These are phyloP conservation scores for Saturnispora quitensis DNA, from an alignment of 805 yeast species.

Conservation along the genomic window DNA sequence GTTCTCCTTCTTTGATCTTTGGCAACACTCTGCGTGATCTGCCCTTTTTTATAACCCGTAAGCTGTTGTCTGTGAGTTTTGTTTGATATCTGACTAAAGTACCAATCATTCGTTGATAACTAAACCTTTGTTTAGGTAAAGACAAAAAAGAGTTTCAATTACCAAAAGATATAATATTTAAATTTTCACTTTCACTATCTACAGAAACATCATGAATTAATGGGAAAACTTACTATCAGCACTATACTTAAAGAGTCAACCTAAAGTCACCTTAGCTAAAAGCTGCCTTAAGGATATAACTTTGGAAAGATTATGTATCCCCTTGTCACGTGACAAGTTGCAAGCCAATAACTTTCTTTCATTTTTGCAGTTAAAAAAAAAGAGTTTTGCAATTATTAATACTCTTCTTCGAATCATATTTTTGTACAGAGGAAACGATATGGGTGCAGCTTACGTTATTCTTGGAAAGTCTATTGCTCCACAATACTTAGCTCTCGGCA, in stretches of 20 bases:
- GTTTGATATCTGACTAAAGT: background rate
- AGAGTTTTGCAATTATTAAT: background rate
- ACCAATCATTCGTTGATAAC: background rate
- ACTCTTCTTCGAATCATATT: background rate
- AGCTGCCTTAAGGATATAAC: background rate
- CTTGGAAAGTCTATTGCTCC: slow-evolving; percentile 80
- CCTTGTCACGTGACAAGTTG: background rate
- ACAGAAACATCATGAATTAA: background rate
- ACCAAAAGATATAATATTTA: background rate
- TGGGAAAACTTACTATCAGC: background rate
- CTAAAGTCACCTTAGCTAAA: background rate
- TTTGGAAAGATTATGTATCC: too few species aligned
- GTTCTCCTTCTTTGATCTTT: slow-evolving; percentile 7
- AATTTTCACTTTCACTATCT: background rate
- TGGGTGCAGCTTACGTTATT: slow-evolving; percentile 81
- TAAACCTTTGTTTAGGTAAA: background rate
- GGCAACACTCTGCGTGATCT: background rate
- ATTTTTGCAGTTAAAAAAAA: background rate
- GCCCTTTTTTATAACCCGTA: slow-evolving; percentile 2
- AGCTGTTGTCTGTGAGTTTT: slow-evolving; percentile 7
- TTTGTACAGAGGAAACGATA: slow-evolving; percentile 18
- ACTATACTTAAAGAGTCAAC: background rate
- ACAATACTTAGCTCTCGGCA: slow-evolving; percentile 78
- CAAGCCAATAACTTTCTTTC: background rate
- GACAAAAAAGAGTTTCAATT: background rate